Conservation (phyloP, 2,329 filamentous ascomycete species). For the Calonectria hawksworthii region DNA sequence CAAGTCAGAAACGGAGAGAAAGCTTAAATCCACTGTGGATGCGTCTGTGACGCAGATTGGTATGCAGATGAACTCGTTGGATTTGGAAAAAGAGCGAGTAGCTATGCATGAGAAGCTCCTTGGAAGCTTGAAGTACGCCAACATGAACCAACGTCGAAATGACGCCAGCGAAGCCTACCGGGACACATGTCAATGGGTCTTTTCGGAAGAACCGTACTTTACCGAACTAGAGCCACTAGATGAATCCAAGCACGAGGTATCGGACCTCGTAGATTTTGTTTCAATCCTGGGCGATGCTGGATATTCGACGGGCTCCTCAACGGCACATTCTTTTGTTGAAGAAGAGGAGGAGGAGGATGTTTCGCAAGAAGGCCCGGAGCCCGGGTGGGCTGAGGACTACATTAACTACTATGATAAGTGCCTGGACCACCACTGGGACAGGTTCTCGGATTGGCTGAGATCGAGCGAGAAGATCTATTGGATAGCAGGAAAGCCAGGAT, state of each 20-base stretch:
- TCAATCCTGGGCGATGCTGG: not conserved
- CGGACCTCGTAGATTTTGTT: not conserved
- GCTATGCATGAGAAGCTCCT: not conserved
- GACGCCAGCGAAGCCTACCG: not conserved
- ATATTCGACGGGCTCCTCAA: not conserved
- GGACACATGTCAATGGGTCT: slow-evolving; percentile 7
- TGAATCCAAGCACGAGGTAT: not conserved
- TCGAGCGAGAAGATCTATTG: slow-evolving; percentile 41
- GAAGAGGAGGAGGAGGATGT: not conserved
- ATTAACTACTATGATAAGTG: not conserved
- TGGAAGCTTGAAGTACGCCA: not conserved
- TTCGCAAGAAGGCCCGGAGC: not conserved
- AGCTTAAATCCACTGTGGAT: not conserved
- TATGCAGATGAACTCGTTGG: not conserved
- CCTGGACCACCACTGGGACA: not conserved
- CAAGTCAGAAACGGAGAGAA: not conserved
- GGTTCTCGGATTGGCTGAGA: slow-evolving; percentile 30
- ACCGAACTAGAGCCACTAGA: not conserved
- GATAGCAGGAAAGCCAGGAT: slow-evolving; percentile 50
- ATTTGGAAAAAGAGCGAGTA: not conserved
- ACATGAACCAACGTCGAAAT: not conserved
- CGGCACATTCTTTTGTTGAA: not conserved
- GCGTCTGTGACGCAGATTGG: not conserved
- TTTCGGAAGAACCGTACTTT: not conserved
- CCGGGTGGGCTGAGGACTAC: not conserved